Evolutionary conservation across 305 asterid genomes (phyloP), one percentile per base, ranked within the genome.

Genomic region (Nicotiana rustica): DNA sequence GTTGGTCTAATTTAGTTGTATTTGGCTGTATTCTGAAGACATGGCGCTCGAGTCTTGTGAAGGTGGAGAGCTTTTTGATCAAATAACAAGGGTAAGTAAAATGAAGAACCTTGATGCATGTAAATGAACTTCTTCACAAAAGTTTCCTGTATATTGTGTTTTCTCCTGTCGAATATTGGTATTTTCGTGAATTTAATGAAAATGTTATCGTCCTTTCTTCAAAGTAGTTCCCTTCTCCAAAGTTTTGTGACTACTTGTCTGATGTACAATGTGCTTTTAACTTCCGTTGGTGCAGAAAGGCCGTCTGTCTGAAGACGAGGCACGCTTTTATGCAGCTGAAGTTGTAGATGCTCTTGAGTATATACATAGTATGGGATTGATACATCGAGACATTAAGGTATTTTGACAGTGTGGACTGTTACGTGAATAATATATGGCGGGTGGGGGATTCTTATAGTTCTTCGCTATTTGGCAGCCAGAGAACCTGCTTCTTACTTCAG

Each of bases 21-120:
- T 87, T 82, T 67, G 62, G 78, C 85, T 87, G 10, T 84, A 60
- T 87, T 86, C 55, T 86, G 88, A 86, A 95, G 99, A 97, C 86
- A 97, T 97, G 99, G 99, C 94, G 29, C 98, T 97, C 14, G 99
- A 97, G 88, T 97, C 99, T 31, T 97, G 99, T 86, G 99, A 97
- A 85, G 99, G 99, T 38, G 99, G 99, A 87, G 99, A 97, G 86
- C 99, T 97, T 86, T 97, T 97, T 78, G 99, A 97, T 87, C 99
- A 97, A 88, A 94, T 97, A 82, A 91, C 93, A 64, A 92, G 99
- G 93, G 99, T 97, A 86, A 87, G 97, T 86, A 55, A 55, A 67
- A 78, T 29, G 44, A 75, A 0, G 80, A 75, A 75, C 65, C 64
- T 75, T 15, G 47, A 75, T 29, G 29, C 19, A 13, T 71, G 62